Evolutionary conservation across 1,139 yeast species (phyloP), one percentile per base, ranked within the genome.

Genomic region (Saccharomyces hybrid): DNA sequence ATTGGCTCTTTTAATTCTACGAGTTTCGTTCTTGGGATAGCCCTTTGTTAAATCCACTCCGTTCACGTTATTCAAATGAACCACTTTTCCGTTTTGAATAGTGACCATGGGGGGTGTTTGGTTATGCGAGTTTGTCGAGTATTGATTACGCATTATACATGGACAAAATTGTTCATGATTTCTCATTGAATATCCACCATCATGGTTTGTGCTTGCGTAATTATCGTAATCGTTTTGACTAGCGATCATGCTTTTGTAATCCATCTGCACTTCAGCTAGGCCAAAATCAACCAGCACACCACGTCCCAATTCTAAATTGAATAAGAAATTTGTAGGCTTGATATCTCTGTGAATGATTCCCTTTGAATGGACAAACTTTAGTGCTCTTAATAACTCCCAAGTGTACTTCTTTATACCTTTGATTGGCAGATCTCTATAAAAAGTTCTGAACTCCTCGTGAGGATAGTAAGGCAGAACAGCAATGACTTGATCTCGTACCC

Each of bases 281-380:
- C 98, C 98, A 74, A 90, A 90, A 73, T 90, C 98, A 4, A 90
- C 97, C 53, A 90, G 74, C 0, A 88, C 95, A 2, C 98, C 98
- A 52, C 80, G 78, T 27, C 89, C 84, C 52, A 81, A 79, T 61
- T 80, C 79, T 2, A 89, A 86, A 68, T 90, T 88, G 71, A 85
- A 90, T 42, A 90, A 71, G 68, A 90, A 91, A 70, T 90, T 90
- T 2, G 95, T 87, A 1, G 97, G 97, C 68, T 90, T 90, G 63
- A 90, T 80, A 71, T 90, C 97, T 59, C 97, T 79, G 71, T 90
- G 97, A 42, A 90, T 86, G 46, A 90, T 85, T 11, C 82, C 85
- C 63, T 83, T 81, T 32, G 78, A 77, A 67, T 90, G 97, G 34
- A 89, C 86, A 71, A 83, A 89, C 55, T 80, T 81, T 50, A 90